Evolutionary conservation across 2,329 filamentous ascomycete species (phyloP).

Genomic region (Boeremia lycopersici): DNA sequence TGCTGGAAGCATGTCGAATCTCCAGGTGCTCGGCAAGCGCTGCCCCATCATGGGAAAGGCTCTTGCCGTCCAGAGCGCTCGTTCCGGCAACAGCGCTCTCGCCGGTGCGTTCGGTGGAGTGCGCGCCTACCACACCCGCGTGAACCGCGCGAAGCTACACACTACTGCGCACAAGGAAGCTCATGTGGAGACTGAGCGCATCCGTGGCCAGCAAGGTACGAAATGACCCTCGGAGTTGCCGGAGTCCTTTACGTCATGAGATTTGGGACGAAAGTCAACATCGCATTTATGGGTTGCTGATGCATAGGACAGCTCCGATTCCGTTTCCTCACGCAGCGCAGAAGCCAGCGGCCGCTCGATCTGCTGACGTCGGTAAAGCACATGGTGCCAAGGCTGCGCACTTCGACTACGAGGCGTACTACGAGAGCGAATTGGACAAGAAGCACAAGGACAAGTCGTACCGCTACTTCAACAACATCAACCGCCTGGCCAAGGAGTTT

Average conservation of each 20-base stretch:
- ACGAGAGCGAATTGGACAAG: slow-evolving; percentile 87
- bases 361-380: slow-evolving; percentile 48
- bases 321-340: slow-evolving; percentile 39
- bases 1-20: slow-evolving; percentile 93
- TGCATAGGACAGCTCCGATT: slow-evolving; percentile 26
- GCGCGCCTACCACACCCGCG: slow-evolving; percentile 55
- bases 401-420: slow-evolving; percentile 93
- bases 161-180: slow-evolving; percentile 80
- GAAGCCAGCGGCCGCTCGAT: slow-evolving; percentile 28
- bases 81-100: slow-evolving; percentile 53
- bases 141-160: slow-evolving; percentile 77
- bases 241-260: slow-evolving; percentile 2
- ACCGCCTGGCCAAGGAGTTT: slow-evolving; percentile 94
- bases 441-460: slow-evolving; percentile 99
- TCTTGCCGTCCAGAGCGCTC: slow-evolving; percentile 77
- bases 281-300: not conserved
- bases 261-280: slow-evolving; percentile 3
- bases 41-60: slow-evolving; percentile 99
- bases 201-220: slow-evolving; percentile 52
- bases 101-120: slow-evolving; percentile 57
- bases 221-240: not conserved
- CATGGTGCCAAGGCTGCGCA: slow-evolving; percentile 59
- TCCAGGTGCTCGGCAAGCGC: slow-evolving; percentile 90
- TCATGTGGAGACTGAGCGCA: slow-evolving; percentile 65
- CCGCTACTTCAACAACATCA: slow-evolving; percentile 99